Evolutionary conservation across 371 early-diverging fungal species (phyloP).

Genomic region (Syncephalastrum sp.): DNA sequence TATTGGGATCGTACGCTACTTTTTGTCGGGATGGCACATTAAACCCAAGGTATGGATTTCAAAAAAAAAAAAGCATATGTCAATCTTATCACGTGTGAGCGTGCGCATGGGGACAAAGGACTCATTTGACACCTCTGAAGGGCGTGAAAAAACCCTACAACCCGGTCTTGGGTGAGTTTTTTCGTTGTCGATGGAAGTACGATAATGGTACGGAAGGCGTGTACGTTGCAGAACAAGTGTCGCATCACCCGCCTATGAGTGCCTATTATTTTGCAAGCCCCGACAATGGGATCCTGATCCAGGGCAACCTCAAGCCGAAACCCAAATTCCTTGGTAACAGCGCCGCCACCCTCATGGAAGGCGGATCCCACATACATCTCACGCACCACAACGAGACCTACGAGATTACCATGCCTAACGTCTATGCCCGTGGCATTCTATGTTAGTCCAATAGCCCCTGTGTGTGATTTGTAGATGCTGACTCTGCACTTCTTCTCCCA

Average conservation of each 20-base stretch:
- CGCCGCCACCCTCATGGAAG: slow-evolving; percentile 88
- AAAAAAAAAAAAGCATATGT: slow-evolving; percentile 1
- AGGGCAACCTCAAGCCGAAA: slow-evolving; percentile 86
- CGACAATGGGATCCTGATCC: slow-evolving; percentile 74
- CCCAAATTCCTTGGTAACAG: slow-evolving; percentile 92
- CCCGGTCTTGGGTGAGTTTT: slow-evolving; percentile 93
- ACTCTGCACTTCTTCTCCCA: slow-evolving; percentile 1
- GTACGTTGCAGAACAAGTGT: slow-evolving; percentile 93
- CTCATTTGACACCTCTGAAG: slow-evolving; percentile 30
- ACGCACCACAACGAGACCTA: slow-evolving; percentile 74
- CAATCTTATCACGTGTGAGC: slow-evolving; percentile 6
- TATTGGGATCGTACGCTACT: slow-evolving; percentile 85
- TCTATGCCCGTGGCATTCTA: slow-evolving; percentile 90
- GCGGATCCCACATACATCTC: slow-evolving; percentile 65
- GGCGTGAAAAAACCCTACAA: slow-evolving; percentile 98
- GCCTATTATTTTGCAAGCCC: slow-evolving; percentile 87
- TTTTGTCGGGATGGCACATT: slow-evolving; percentile 96
- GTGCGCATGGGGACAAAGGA: background rate
- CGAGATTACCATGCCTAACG: slow-evolving; percentile 83
- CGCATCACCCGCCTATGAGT: slow-evolving; percentile 96
- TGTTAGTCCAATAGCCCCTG: slow-evolving; percentile 25
- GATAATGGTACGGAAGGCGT: slow-evolving; percentile 72
- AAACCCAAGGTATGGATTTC: slow-evolving; percentile 75
- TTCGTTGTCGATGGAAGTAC: slow-evolving; percentile 77
- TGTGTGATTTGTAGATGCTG: background rate